A percentile compares a stretch with the other conserved stretches of the same genome.
Conservation (phyloP, 2,329 filamentous ascomycete species). For the Aspergillaceae sp. region DNA sequence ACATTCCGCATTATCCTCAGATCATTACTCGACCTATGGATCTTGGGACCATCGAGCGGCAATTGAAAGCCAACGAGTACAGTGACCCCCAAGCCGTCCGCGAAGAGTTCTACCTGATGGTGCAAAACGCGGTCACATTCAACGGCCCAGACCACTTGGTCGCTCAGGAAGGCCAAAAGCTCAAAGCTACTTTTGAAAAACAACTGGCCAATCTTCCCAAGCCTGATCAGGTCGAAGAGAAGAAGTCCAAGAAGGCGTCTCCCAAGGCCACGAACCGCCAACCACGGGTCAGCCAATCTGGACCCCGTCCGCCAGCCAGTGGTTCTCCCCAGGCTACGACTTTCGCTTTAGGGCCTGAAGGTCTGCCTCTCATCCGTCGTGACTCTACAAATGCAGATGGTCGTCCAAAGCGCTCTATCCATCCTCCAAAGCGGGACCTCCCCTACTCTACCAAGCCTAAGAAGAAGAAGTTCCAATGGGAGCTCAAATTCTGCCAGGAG, state of each 20-base stretch:
- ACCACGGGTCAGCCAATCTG: constrained; percentile 35
- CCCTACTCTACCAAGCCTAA: constrained; percentile 81
- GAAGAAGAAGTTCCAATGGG: constrained; percentile 79
- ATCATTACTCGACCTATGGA: constrained; percentile 76
- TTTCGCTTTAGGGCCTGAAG: constrained; percentile 69
- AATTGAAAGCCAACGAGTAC: constrained; percentile 65
- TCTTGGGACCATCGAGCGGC: constrained; percentile 70
- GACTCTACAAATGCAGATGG: constrained; percentile 71
- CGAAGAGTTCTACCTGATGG: constrained; percentile 66
- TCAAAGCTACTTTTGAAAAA: constrained; percentile 52
- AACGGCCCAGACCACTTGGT: constrained; percentile 73
- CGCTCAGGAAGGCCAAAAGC: constrained; percentile 56
- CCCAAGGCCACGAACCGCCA: constrained; percentile 43
- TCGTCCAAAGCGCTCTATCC: constrained; percentile 86
- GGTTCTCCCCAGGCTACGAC: constrained; percentile 41
- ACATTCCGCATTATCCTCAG: constrained; percentile 64
- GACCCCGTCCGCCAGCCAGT: constrained; percentile 22
- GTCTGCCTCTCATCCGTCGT: constrained; percentile 72
- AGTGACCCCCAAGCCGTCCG: constrained; percentile 62
- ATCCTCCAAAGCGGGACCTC: constrained; percentile 87
- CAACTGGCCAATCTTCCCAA: constrained; percentile 53
- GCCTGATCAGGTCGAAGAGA: constrained; percentile 52
- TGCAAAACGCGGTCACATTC: constrained; percentile 70
- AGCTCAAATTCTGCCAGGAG: constrained; percentile 82
- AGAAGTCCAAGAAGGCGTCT: constrained; percentile 44